Evolutionary conservation across 2,329 filamentous ascomycete genomes (phyloP).

Genomic region (Camptophora hylomeconis): DNA sequence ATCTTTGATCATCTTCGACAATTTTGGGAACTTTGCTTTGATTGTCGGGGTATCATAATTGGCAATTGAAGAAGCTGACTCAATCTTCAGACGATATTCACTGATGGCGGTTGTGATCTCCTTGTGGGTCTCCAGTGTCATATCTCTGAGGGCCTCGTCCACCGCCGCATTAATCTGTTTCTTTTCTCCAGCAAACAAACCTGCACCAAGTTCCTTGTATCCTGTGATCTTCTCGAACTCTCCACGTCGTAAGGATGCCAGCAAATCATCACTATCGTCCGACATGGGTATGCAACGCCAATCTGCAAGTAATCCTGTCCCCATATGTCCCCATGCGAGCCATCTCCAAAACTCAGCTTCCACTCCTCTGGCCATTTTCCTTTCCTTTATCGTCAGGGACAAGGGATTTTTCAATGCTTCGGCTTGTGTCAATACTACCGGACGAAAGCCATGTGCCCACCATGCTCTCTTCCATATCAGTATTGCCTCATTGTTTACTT

Average conservation of each 20-base stretch:
- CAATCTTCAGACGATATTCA: conserved; percentile 48
- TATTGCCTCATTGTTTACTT: conserved; percentile 66
- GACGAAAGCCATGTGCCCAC: conserved; percentile 88
- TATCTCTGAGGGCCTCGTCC: conserved; percentile 44
- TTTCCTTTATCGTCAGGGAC: conserved; percentile 55
- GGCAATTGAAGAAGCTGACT: conserved; percentile 58
- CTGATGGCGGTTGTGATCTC: conserved; percentile 51
- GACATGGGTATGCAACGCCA: conserved; percentile 79
- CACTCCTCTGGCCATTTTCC: conserved; percentile 48
- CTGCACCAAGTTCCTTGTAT: conserved; percentile 58
- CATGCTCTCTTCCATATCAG: conserved; percentile 84
- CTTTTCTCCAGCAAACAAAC: conserved; percentile 59
- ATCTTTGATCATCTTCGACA: conserved; percentile 49
- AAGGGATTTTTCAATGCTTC: conserved; percentile 76
- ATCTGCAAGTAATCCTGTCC: conserved; percentile 65
- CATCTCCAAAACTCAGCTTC: conserved; percentile 66
- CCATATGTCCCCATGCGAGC: conserved; percentile 90
- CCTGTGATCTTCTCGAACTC: conserved; percentile 61
- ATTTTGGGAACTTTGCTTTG: conserved; percentile 50
- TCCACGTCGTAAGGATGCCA: conserved; percentile 61
- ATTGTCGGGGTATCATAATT: conserved; percentile 59
- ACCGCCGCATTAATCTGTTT: conserved; percentile 50
- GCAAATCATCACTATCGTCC: conserved; percentile 54
- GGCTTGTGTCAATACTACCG: conserved; percentile 62
- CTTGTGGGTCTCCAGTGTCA: conserved; percentile 43